Base-by-base conservation (phyloP, 495 filamentous ascomycete genomes). In the Paragyromitra xinjiangensis region DNA sequence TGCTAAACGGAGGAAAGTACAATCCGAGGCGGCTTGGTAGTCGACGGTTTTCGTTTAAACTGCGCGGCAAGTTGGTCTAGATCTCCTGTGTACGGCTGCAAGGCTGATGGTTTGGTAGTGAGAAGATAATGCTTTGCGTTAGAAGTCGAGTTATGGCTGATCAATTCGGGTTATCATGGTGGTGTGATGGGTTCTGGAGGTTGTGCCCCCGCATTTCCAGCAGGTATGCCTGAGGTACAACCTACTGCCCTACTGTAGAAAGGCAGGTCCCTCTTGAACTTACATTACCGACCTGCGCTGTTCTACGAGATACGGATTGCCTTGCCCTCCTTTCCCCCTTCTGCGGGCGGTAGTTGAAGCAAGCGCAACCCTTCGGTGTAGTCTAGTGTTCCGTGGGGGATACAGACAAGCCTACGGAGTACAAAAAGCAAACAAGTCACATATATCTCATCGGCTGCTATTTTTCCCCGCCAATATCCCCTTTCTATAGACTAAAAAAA, bases 191-290 rank as follows among this genome's bases (percentile, higher is more conserved):
- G 29, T 34, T 34, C 8, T 4, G 22, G 19, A 24, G 22, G 7
- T 24, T 56, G 53, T 9, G 5, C 11, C 48, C 64, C 64, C 64
- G 9, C 48, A 29, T 68, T 39, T 8, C n/a, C 50, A 14, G 34
- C 34, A 16, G 55, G 55, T 58, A 26, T 34, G 9, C 11, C 11
- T 8, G 55, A 51, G 50, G 64, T 26, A 26, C 44, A 9, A 37
- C 8, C 39, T 24, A 56, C 26, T n/a, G 22, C 22, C 6, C 51
- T 48, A 26, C 51, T 37, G 22, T 11, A 56, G 51, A 58, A 58
- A 69, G 51, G 51, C 50, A 69, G 67, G 67, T 69, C 39, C 39
- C 22, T 69, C 29, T 34, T 34, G 29, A 34, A 34, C 29, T 29
- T 29, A 34, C 29, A 34, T 34, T 34, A 34, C 29, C 29, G 29